Evolutionary conservation across 441 rosid species (phyloP).

Genomic region (Arabidopsis hybrid): DNA sequence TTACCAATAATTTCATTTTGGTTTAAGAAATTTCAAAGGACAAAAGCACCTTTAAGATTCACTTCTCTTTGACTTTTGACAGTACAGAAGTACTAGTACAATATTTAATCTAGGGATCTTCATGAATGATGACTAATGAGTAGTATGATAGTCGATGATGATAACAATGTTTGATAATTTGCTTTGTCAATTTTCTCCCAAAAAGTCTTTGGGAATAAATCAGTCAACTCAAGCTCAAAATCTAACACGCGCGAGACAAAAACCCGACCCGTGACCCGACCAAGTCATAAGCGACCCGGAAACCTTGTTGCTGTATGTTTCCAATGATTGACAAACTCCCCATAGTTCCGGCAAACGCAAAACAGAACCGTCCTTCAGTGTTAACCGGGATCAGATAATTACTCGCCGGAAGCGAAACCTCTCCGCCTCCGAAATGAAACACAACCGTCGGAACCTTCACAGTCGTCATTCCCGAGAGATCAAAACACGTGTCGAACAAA

Average conservation of each 20-base stretch:
- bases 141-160: slow-evolving; percentile 10
- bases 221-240: slow-evolving; percentile 30
- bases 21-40: background rate
- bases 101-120: slow-evolving; percentile 24
- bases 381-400: slow-evolving; percentile 89
- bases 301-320: slow-evolving; percentile 91
- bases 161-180: slow-evolving; percentile 2
- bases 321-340: slow-evolving; percentile 89
- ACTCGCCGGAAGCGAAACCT: slow-evolving; percentile 83
- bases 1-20: background rate
- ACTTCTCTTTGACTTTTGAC: slow-evolving; percentile 6
- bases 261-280: slow-evolving; percentile 82
- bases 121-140: slow-evolving; percentile 16
- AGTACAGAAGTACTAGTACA: no score
- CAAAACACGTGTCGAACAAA: slow-evolving; percentile 88
- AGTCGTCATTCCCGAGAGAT: slow-evolving; percentile 75
- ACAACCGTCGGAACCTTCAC: slow-evolving; percentile 96
- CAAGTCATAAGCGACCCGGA: slow-evolving; percentile 83
- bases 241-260: slow-evolving; percentile 73
- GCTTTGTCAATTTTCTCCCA: slow-evolving; percentile 7
- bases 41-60: slow-evolving; percentile 2
- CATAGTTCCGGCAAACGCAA: slow-evolving; percentile 87
- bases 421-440: slow-evolving; percentile 81
- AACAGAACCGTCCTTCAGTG: slow-evolving; percentile 75
- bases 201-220: slow-evolving; percentile 21